phyloP scores from a whole-genome alignment of 768 basidiomycete species.

The Hemileccinum impolitum region DNA sequence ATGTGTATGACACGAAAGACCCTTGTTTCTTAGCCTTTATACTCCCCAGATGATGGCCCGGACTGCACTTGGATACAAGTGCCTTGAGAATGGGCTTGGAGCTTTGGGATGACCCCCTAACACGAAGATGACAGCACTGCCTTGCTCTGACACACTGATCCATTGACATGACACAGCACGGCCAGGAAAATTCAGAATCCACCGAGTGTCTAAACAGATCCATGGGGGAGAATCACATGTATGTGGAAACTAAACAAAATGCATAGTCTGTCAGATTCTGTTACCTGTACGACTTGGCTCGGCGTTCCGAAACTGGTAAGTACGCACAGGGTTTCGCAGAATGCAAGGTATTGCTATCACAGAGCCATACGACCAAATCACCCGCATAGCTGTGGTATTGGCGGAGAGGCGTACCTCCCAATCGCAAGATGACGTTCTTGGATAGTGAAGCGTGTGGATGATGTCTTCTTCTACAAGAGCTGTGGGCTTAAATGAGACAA shows the following conservation, averaged over 20 bases:
- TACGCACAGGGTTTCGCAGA: background rate
- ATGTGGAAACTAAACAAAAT: background rate
- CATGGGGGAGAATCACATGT: too few species aligned
- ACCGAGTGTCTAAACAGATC: too few species aligned
- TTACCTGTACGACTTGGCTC: background rate
- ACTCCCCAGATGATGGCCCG: background rate
- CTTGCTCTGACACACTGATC: too few species aligned
- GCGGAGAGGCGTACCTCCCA: background rate
- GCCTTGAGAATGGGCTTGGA: too few species aligned
- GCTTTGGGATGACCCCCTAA: too few species aligned
- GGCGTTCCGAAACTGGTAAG: background rate
- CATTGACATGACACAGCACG: too few species aligned
- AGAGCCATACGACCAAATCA: background rate
- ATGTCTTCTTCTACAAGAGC: background rate
- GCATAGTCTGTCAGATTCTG: too few species aligned
- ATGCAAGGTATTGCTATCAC: too few species aligned
- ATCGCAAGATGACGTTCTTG: background rate
- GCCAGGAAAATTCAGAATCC: too few species aligned
- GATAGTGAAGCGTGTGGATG: background rate
- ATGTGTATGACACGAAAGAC: background rate
- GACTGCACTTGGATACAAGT: background rate
- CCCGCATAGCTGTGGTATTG: too few species aligned
- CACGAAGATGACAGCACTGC: too few species aligned
- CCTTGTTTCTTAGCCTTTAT: constrained; percentile 3
- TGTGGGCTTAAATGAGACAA: background rate